phyloP scores from a whole-genome alignment of 2,329 filamentous ascomycete genomes.

The Periconia sp. region DNA sequence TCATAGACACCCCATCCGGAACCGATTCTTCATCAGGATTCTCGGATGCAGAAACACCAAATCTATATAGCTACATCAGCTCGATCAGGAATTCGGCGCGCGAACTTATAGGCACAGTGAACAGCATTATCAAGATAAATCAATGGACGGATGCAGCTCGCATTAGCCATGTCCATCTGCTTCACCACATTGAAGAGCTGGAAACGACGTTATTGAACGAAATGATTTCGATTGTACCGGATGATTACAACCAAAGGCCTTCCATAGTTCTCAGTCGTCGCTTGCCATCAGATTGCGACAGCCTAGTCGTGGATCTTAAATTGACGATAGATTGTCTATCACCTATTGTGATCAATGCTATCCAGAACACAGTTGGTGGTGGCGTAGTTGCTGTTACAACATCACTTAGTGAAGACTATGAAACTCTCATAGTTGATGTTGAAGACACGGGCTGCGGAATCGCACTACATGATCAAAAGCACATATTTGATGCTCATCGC shows the following conservation, averaged over 20 bases:
- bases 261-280: conserved; percentile 39
- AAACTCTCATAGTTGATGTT: conserved; percentile 43
- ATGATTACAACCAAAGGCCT: conserved; percentile 26
- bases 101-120: conserved; percentile 50
- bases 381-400: conserved; percentile 43
- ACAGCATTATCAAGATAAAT: conserved; percentile 48
- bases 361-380: conserved; percentile 43
- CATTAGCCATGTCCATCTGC: conserved; percentile 17
- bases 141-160: conserved; percentile 42
- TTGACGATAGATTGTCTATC: conserved; percentile 49
- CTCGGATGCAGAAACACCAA: conserved; percentile 15
- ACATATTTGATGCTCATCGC: conserved; percentile 50
- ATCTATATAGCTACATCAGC: conserved; percentile 29
- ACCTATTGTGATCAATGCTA: conserved; percentile 46
- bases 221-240: conserved; percentile 27
- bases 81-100: conserved; percentile 46
- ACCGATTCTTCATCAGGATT: conserved; percentile 13
- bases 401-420: conserved; percentile 30
- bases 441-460: conserved; percentile 49
- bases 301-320: conserved; percentile 40
- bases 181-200: conserved; percentile 34
- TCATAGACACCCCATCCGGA: conserved; percentile 5
- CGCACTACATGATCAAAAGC: conserved; percentile 32
- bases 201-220: conserved; percentile 38
- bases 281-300: conserved; percentile 29